A percentile compares a stretch with the other conserved stretches of the same genome.
Conservation (phyloP, 2,329 filamentous ascomycete species). For the Colletotrichum falcatum region DNA sequence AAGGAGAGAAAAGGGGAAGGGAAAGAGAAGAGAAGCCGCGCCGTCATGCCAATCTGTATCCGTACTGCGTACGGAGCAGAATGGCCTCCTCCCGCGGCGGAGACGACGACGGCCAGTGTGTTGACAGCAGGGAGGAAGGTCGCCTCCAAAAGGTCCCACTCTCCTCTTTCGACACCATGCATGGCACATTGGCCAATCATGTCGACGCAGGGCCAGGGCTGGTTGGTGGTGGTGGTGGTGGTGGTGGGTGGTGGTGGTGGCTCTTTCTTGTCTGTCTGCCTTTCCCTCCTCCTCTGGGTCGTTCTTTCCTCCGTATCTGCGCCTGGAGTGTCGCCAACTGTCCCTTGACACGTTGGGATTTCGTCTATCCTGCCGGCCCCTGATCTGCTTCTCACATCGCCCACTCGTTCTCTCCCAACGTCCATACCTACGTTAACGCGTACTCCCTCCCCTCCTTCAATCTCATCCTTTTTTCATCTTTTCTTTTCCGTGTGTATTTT, state of each 20-base stretch:
- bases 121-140: background rate
- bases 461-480: background rate
- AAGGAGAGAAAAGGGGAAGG: background rate
- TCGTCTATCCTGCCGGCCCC: background rate
- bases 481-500: background rate
- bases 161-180: conserved; percentile 35
- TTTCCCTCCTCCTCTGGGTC: background rate
- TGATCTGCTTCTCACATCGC: conserved; percentile 16
- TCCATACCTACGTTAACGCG: background rate
- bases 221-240: no score
- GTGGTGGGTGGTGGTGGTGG: no score
- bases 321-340: conserved; percentile 5
- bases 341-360: conserved; percentile 7
- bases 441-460: background rate
- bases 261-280: background rate
- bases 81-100: background rate
- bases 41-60: background rate
- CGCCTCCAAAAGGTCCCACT: conserved; percentile 23
- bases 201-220: background rate
- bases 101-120: background rate
- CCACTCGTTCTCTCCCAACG: background rate
- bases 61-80: background rate
- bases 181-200: conserved; percentile 11
- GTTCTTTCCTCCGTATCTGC: background rate
- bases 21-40: background rate